Base-by-base conservation (phyloP, 257 asterid genomes). In the Schizonepeta tenuifolia region DNA sequence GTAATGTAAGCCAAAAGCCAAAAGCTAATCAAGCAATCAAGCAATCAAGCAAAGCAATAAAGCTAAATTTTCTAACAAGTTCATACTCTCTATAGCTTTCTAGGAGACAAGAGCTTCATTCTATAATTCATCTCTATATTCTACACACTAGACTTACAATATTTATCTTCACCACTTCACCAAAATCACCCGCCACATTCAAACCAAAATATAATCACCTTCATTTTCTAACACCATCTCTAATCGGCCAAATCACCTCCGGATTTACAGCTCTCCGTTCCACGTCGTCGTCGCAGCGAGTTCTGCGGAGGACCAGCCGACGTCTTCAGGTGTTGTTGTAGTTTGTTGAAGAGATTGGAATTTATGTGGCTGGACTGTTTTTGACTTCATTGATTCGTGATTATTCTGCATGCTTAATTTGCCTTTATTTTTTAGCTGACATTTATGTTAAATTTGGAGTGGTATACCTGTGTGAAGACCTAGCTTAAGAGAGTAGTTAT, bases 321-420 rank as follows among this genome's bases (percentile, higher is more conserved):
- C 31, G 49, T 65, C 85, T 50, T 15, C 85, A 70, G 83, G 83
- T 79, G 24, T 24, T n/a, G n/a, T n/a, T 18, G 17, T 58, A 17
- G 41, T 22, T 47, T 38, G 33, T 31, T 15, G 0, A 22, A 12
- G 43, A 36, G 75, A 68, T 63, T 62, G 43, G 46, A 54, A 40
- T 41, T 75, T 40, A 24, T 47, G 9, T 24, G 18, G 17, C 31
- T 68, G 58, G 41, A 47, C 71, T 11, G 59, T 60, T 26, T 57
- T 69, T 61, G 28, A 60, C 47, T 75, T 31, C 21, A 20, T 40
- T 13, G 11, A 60, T 46, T n/a, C 13, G 5, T 41, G 50, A 7
- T 47, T 10, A 21, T 57, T 72, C 28, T 58, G 38, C 67, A 41
- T 60, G 82, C 65, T 59, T 14, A 12, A 35, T 17, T 44, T 47